These are phyloP conservation scores for Thielaviopsis ethacetica DNA, from an alignment of 2,329 filamentous ascomycete species.

Conservation along the genomic window DNA sequence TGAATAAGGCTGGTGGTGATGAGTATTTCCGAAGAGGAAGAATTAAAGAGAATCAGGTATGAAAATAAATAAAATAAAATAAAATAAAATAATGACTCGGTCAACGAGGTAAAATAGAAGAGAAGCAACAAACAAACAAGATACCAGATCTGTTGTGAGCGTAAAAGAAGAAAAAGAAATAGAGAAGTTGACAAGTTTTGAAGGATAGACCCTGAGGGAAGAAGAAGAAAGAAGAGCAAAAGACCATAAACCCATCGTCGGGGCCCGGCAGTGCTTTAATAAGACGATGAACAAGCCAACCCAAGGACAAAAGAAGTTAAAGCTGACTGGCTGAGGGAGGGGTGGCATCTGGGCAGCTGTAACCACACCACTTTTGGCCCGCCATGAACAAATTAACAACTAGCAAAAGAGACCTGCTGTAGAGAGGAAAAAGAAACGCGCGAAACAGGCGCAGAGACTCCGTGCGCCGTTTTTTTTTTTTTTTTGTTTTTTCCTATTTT, in stretches of 20 bases:
- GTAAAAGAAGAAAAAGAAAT: constrained; percentile 7
- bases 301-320: no score
- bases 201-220: constrained; percentile 12
- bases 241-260: no score
- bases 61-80: background rate
- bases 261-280: no score
- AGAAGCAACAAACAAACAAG: constrained; percentile 12
- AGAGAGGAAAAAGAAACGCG: no score
- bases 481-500: background rate
- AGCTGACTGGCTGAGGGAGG: no score
- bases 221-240: background rate
- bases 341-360: no score
- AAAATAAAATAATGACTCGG: background rate
- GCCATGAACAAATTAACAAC: no score
- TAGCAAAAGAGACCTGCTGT: no score
- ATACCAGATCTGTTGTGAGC: constrained; percentile 5
- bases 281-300: no score
- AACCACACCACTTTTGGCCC: no score
- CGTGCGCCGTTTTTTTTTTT: background rate
- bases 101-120: background rate
- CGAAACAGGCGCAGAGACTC: background rate
- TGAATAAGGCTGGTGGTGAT: constrained; percentile 5
- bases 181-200: background rate
- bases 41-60: no score
- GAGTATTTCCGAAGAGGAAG: background rate